These are phyloP conservation scores for Calonectria pauciramosa DNA, from an alignment of 2,329 filamentous ascomycete species.

Conservation along the genomic window DNA sequence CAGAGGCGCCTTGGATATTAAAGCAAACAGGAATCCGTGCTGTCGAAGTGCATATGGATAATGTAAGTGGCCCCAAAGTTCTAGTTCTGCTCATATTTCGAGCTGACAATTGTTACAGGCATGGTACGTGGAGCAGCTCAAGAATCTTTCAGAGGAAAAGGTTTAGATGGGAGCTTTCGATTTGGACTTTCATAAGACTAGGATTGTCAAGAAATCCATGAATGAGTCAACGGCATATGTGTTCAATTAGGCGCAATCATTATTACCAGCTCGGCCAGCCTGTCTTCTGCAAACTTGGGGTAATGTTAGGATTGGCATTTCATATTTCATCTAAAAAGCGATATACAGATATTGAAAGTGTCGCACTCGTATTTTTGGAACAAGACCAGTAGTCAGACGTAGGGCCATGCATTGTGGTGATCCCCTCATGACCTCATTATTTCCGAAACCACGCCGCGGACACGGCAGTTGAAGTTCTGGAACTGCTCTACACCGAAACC, in stretches of 20 bases:
- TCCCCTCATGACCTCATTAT: neutral
- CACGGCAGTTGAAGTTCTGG: neutral
- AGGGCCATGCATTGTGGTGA: neutral
- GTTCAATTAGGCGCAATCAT: too few relatives aligned
- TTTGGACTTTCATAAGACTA: neutral
- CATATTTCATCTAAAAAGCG: neutral
- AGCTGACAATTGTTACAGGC: slow-evolving; percentile 2
- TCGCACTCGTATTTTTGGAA: neutral
- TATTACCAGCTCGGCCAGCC: neutral
- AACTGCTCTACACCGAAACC: neutral
- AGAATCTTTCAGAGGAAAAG: neutral
- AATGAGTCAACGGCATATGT: neutral
- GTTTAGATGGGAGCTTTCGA: neutral
- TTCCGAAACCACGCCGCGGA: neutral
- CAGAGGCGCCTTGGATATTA: slow-evolving; percentile 21
- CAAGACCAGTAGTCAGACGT: neutral
- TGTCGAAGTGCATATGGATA: slow-evolving; percentile 27
- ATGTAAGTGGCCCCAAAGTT: neutral
- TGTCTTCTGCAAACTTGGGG: neutral
- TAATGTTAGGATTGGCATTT: neutral
- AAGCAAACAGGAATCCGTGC: slow-evolving; percentile 19
- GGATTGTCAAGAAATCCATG: neutral
- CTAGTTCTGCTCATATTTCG: neutral
- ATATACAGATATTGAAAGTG: neutral
- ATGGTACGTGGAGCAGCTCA: slow-evolving; percentile 21